phyloP scores from a whole-genome alignment of 78 protist species.

The Guillardia theta region DNA sequence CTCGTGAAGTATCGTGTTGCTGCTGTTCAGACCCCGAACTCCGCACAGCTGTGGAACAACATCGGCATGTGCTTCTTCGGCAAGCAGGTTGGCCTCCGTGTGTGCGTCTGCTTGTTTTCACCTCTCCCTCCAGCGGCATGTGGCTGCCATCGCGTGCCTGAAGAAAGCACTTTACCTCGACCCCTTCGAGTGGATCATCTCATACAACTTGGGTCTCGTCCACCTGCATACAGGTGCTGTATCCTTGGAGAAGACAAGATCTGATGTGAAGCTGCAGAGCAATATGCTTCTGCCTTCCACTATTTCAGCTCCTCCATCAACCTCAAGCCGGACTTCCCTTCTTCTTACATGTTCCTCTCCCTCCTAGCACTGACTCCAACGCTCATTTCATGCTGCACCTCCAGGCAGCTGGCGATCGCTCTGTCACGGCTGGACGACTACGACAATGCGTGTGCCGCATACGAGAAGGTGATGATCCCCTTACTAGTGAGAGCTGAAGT shows the following conservation, averaged over 20 bases:
- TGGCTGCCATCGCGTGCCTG: constrained; percentile 78
- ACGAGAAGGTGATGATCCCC: constrained; percentile 60
- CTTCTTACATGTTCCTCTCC: constrained; percentile 75
- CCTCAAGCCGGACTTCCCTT: constrained; percentile 63
- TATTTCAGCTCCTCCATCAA: constrained; percentile 67
- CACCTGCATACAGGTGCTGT: constrained; percentile 50
- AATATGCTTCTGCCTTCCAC: constrained; percentile 81
- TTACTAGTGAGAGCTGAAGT: not conserved
- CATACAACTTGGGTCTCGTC: constrained; percentile 78
- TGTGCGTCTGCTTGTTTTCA: not conserved
- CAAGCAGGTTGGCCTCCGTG: not conserved
- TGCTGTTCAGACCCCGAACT: constrained; percentile 62
- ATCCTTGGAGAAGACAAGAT: not conserved
- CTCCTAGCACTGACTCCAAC: no score
- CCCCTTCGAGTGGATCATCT: constrained; percentile 87
- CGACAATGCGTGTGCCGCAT: constrained; percentile 66
- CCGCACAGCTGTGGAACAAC: constrained; percentile 90
- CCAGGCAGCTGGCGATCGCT: constrained; percentile 79
- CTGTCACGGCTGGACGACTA: constrained; percentile 63
- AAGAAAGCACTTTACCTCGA: constrained; percentile 77
- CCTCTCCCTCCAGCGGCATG: not conserved
- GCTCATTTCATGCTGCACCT: no score
- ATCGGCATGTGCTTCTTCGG: constrained; percentile 85
- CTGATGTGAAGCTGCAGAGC: no score
- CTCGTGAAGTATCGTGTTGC: constrained; percentile 76